Evolutionary conservation across 148 eudicot genomes (phyloP).

Genomic region (Amaranthus hypochondriacus): DNA sequence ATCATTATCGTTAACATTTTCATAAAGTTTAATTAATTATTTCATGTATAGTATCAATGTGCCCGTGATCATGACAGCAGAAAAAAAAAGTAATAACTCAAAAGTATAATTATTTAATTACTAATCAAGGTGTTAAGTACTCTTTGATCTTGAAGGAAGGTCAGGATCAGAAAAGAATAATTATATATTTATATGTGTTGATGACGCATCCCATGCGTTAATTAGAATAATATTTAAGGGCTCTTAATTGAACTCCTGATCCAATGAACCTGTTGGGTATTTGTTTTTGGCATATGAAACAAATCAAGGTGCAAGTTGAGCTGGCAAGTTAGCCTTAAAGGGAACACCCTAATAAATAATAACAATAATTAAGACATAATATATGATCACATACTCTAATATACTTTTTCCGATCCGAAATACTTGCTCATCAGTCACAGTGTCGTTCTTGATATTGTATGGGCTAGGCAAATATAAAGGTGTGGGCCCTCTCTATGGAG

Average conservation of each 20-base stretch:
- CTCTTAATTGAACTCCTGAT: conserved; percentile 28
- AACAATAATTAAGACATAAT: not conserved
- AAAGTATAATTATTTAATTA: conserved; percentile 8
- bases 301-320: conserved; percentile 25
- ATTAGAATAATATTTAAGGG: conserved; percentile 18
- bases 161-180: conserved; percentile 17
- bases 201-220: conserved; percentile 30
- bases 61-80: conserved; percentile 31
- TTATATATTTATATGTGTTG: conserved; percentile 20
- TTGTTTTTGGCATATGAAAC: conserved; percentile 27
- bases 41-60: not conserved
- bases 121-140: conserved; percentile 28
- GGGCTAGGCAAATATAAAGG: too few relatives aligned
- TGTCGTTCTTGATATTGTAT: too few relatives aligned
- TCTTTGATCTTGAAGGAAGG: conserved; percentile 28
- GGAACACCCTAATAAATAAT: conserved; percentile 17
- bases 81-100: conserved; percentile 17
- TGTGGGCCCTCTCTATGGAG: too few relatives aligned
- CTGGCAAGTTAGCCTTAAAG: conserved; percentile 26
- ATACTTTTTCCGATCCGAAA: not conserved
- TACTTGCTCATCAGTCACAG: too few relatives aligned
- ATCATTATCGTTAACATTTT: not conserved
- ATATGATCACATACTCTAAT: not conserved
- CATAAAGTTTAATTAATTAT: conserved; percentile 1
- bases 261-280: conserved; percentile 30